A percentile compares a stretch with the other conserved stretches of the same genome.
phyloP scores from a whole-genome alignment of 257 asterid species.

The Ehretia macrophylla region DNA sequence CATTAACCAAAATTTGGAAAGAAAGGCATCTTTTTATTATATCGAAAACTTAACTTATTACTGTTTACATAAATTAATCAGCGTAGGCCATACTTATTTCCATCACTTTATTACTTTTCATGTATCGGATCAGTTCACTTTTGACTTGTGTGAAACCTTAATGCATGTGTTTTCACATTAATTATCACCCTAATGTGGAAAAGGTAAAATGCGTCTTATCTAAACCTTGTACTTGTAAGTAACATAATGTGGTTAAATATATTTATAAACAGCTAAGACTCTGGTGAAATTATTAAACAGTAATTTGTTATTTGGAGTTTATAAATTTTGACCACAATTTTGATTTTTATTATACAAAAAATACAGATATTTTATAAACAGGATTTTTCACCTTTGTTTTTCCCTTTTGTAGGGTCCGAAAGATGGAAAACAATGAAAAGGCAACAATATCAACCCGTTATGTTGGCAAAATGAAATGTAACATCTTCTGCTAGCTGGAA shows the following conservation, averaged over 20 bases:
- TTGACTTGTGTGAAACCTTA: neutral
- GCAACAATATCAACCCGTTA: too few species aligned
- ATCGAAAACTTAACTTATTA: neutral
- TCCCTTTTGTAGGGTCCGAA: too few species aligned
- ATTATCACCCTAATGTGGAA: neutral
- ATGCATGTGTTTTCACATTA: neutral
- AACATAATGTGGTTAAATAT: neutral
- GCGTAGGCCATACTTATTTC: neutral
- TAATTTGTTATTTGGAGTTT: too few species aligned
- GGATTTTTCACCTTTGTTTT: too few species aligned
- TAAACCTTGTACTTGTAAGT: neutral
- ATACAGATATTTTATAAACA: too few species aligned
- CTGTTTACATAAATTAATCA: neutral
- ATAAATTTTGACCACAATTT: too few species aligned
- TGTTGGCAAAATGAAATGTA: too few species aligned
- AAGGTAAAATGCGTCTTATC: neutral
- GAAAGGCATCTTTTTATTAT: neutral
- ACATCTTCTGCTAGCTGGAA: too few species aligned
- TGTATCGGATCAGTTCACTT: constrained; percentile 1
- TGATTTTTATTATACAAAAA: too few species aligned
- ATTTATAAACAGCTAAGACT: neutral
- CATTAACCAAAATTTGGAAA: neutral
- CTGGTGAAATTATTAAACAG: too few species aligned
- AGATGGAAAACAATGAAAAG: too few species aligned
- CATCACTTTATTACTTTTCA: constrained; percentile 1